Evolutionary conservation across 2,329 filamentous ascomycete species (phyloP), one percentile per base, ranked within the genome.

Genomic region (Neophaeococcomyces mojaviensis): DNA sequence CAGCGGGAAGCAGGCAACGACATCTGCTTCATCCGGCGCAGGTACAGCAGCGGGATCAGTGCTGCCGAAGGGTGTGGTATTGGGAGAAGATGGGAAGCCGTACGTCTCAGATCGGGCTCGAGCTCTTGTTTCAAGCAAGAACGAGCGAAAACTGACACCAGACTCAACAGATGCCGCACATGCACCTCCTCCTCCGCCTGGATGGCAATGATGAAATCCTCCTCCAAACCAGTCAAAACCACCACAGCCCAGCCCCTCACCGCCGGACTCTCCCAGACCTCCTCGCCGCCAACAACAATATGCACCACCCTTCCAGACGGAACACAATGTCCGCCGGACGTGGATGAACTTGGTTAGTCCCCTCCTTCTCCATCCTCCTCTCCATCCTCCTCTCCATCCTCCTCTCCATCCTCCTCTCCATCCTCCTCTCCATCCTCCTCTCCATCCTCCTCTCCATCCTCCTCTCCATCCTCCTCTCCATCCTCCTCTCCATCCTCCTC

Each of bases 281-380:
- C 19, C 38, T 18, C 49, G 15, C 13, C 20, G n/a, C n/a, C n/a
- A n/a, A n/a, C 31, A 44, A 20, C 12, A 37, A n/a, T 48, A 51
- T 12, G 19, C 48, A 20, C 26, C 49, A 13, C 41, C 44, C 40
- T 57, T 39, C 8, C 52, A 26, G 44, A 49, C 48, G 41, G 55
- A 28, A 52, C 52, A 51, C 85, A 94, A 65, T 97, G 90, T 62
- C 92, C 92, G 0, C 84, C 92, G 1, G 89, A 97, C 62, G 87
- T 96, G 53, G 88, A 94, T 61, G 69, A n/a, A n/a, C n/a, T n/a
- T n/a, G n/a, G n/a, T n/a, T n/a, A n/a, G n/a, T n/a, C n/a, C n/a
- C n/a, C n/a, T n/a, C n/a, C n/a, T n/a, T n/a, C n/a, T n/a, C n/a
- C n/a, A n/a, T n/a, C n/a, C n/a, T n/a, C n/a, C n/a, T n/a, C n/a